phyloP scores from a whole-genome alignment of 2,329 filamentous ascomycete species.

The Cytospora chrysosperma region DNA sequence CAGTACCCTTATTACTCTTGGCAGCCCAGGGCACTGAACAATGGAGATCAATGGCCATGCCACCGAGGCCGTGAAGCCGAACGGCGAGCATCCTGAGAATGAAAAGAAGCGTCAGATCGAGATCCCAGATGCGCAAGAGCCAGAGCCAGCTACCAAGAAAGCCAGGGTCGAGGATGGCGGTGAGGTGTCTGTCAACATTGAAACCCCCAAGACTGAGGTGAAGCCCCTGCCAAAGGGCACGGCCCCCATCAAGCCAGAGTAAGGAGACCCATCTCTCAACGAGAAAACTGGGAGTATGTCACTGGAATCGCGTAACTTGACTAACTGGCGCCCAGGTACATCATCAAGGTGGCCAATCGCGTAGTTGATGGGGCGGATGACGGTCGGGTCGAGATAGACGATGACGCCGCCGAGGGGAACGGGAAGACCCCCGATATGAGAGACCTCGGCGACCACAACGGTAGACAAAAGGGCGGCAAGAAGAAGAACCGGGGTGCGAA shows the following conservation, averaged over 20 bases:
- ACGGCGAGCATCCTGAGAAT: slow-evolving; percentile 24
- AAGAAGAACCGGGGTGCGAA: slow-evolving; percentile 73
- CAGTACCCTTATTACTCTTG: neutral
- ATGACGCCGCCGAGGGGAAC: slow-evolving; percentile 51
- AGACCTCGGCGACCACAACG: slow-evolving; percentile 29
- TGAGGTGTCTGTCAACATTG: slow-evolving; percentile 46
- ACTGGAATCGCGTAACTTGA: slow-evolving; percentile 3
- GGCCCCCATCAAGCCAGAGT: slow-evolving; percentile 74
- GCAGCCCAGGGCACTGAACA: neutral
- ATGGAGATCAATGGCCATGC: slow-evolving; percentile 12
- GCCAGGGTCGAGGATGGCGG: slow-evolving; percentile 27
- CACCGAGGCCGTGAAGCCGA: slow-evolving; percentile 18
- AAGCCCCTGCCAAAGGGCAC: slow-evolving; percentile 20
- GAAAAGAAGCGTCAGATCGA: slow-evolving; percentile 25
- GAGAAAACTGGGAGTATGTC: neutral
- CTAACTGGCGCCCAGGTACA: slow-evolving; percentile 37
- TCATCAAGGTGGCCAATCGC: slow-evolving; percentile 38
- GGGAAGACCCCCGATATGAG: slow-evolving; percentile 35
- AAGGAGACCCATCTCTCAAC: slow-evolving; percentile 35
- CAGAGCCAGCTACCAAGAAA: slow-evolving; percentile 50
- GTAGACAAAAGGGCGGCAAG: slow-evolving; percentile 35
- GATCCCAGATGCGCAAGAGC: slow-evolving; percentile 30
- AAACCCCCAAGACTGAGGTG: slow-evolving; percentile 30
- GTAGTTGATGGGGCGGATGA: slow-evolving; percentile 28
- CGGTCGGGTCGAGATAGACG: slow-evolving; percentile 37